Base-by-base conservation (phyloP, 192 early-diverging fungal genomes). In the Backusella liffmaniae region DNA sequence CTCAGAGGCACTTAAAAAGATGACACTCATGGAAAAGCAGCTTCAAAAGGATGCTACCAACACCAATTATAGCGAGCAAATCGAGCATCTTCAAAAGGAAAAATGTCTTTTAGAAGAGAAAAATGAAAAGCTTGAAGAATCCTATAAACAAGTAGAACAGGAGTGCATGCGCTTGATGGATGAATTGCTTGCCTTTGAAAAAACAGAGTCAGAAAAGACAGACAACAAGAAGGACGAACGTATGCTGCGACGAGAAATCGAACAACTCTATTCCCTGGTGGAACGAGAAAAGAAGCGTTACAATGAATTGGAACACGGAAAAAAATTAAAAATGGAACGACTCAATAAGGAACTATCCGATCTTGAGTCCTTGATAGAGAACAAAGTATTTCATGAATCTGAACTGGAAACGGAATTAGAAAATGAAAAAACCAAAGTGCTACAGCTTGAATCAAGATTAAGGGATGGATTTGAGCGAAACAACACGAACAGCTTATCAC, bases 111-210 rank as follows among this genome's bases (percentile, higher is more conserved):
- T 88, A 13, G 82, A 85, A 73, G 70, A 81, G 18, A 86, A 91
- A 62, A 83, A 84, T 36, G 86, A 87, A 35, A 82, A 85, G 18
- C 78, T 92, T 8, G 66, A 84, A 73, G 89, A 90, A 41, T 87
- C 90, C 35, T 86, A 90, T 66, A 84, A 88, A 51, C 88, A 89
- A 77, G 84, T 91, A 16, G 93, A 94, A 69, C 87, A 87, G 32
- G 92, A 92, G 80, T 91, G 91, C 76, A 82, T 91, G 70, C 88
- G 91, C 42, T 82, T 94, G 44, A 89, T 91, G 77, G 91, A 92
- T n/a, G 93, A 94, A 72, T 84, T 92, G 62, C 91, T 93, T 70
- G 80, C 86, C 49, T 80, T 93, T 74, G 88, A 86, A 72, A 82
- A 84, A 1, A 88, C 39, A 16, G 70, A 71, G 10, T 37, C 36